Evolutionary conservation across 1,139 yeast genomes (phyloP).

Genomic region (Petasospora fabianii): DNA sequence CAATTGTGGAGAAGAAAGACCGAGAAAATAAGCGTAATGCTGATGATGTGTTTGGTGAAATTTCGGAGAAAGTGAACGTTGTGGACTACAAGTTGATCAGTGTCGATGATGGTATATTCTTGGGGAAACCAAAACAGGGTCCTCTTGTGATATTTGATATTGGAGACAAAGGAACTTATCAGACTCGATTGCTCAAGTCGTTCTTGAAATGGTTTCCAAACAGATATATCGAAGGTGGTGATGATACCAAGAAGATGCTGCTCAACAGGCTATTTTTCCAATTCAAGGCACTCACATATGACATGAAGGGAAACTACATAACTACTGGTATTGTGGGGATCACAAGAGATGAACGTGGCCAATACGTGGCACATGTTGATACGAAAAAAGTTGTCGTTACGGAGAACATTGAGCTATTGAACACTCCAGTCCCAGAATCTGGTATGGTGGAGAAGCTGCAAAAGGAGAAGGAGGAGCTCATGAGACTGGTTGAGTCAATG

Average conservation of each 20-base stretch:
- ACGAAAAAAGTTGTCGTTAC: too few species aligned
- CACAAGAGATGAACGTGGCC: too few species aligned
- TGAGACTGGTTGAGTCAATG: too few species aligned
- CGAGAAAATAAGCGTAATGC: too few species aligned
- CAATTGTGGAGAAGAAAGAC: constrained; percentile 23
- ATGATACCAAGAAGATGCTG: background rate
- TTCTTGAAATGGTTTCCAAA: constrained; percentile 9
- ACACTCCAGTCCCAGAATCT: too few species aligned
- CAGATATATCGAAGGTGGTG: background rate
- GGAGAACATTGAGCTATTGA: too few species aligned
- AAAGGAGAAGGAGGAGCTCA: too few species aligned
- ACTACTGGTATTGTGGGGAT: too few species aligned
- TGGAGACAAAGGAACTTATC: background rate
- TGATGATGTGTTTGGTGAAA: too few species aligned
- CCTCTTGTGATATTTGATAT: background rate
- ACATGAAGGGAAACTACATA: background rate
- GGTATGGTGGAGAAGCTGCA: too few species aligned
- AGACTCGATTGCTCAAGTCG: background rate
- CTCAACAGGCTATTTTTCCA: background rate
- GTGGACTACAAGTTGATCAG: constrained; percentile 4
- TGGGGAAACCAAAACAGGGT: background rate
- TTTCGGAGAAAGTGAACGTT: constrained; percentile 5
- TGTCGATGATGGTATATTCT: constrained; percentile 4
- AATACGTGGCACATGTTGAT: too few species aligned
- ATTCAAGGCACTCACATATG: background rate